phyloP scores from a whole-genome alignment of 345 rosid species.

The Lagerstroemia speciosa region DNA sequence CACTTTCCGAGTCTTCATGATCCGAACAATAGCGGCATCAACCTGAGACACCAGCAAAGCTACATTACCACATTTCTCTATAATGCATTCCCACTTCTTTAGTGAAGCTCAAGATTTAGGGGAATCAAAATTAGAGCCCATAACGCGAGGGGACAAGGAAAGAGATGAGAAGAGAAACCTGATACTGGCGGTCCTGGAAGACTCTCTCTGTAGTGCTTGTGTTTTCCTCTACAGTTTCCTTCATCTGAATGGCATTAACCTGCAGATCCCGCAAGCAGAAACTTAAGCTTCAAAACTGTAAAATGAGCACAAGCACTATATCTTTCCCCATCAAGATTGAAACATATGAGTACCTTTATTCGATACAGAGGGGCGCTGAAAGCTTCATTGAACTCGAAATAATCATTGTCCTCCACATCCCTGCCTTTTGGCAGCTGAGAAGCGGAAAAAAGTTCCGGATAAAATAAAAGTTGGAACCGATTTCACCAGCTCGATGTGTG shows the following conservation, averaged over 20 bases:
- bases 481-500: background rate
- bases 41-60: constrained; percentile 33
- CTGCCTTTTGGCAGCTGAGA: constrained; percentile 83
- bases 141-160: background rate
- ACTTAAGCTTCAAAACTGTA: background rate
- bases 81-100: background rate
- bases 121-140: background rate
- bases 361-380: constrained; percentile 81
- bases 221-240: constrained; percentile 98
- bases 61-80: background rate
- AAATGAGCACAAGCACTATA: background rate
- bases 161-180: constrained; percentile 36
- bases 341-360: constrained; percentile 46
- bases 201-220: constrained; percentile 96
- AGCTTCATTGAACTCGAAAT: constrained; percentile 68
- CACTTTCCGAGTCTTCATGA: constrained; percentile 97
- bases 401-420: constrained; percentile 89
- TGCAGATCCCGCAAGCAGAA: constrained; percentile 19
- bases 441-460: constrained; percentile 1
- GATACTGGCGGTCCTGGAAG: constrained; percentile 97
- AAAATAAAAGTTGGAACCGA: background rate
- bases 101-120: background rate
- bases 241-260: constrained; percentile 99
- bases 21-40: constrained; percentile 97
- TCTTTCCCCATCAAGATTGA: background rate